Conservation (phyloP, 495 filamentous ascomycete genomes). For the Aspergillus sparsus region DNA sequence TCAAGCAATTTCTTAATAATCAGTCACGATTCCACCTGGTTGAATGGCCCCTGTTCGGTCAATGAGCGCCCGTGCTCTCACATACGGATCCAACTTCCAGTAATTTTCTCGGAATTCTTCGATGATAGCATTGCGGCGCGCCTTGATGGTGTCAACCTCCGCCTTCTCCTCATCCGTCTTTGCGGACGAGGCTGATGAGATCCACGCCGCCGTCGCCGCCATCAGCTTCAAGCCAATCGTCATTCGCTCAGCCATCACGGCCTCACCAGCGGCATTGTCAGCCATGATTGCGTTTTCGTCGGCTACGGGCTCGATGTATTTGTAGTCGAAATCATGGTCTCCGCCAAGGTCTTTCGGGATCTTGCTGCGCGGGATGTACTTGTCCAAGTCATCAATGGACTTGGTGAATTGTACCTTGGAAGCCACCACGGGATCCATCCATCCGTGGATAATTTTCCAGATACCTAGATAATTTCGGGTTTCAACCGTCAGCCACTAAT, state of each 20-base stretch:
- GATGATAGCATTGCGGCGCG: constrained; percentile 49
- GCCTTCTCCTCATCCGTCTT: constrained; percentile 50
- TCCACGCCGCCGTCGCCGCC: constrained; percentile 68
- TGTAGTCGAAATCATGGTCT: constrained; percentile 73
- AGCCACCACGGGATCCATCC: constrained; percentile 96
- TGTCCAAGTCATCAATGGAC: constrained; percentile 72
- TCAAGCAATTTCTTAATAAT: neutral
- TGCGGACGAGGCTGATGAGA: constrained; percentile 35
- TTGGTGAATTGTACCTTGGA: constrained; percentile 95
- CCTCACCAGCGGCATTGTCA: constrained; percentile 62
- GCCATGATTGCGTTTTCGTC: constrained; percentile 73
- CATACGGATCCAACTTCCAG: constrained; percentile 68
- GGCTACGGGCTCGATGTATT: constrained; percentile 68
- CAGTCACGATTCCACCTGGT: constrained; percentile 42
- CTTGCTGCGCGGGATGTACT: constrained; percentile 67
- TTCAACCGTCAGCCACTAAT: neutral
- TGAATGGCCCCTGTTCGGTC: constrained; percentile 62
- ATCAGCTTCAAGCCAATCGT: constrained; percentile 68
- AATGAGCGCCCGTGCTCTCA: constrained; percentile 62
- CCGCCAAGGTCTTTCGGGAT: constrained; percentile 81
- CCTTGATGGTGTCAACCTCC: constrained; percentile 58
- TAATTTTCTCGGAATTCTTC: constrained; percentile 57
- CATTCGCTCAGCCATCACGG: constrained; percentile 57
- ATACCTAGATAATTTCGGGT: constrained; percentile 49
- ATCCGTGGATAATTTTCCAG: constrained; percentile 88